Evolutionary conservation across 192 early-diverging fungal genomes (phyloP), one percentile per base, ranked within the genome.

Genomic region (Piromyces finnis): DNA sequence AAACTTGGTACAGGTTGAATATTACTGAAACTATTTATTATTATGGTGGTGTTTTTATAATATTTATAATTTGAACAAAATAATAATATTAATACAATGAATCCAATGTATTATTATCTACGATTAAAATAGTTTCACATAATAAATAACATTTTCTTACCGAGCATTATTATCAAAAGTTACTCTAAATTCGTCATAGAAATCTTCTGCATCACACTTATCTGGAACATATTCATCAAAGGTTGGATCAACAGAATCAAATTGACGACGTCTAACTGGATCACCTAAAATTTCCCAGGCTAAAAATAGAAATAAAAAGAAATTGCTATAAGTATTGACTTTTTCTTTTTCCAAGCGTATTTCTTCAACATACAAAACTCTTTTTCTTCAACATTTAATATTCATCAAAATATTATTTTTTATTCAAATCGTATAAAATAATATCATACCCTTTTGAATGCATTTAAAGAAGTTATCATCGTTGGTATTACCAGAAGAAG

Each of bases 391-490:
- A n/a, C n/a, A n/a, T n/a, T 14, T 37, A 14, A 37, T 37, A 14
- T 14, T 37, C n/a, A n/a, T n/a, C n/a, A n/a, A n/a, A n/a, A n/a
- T n/a, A n/a, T n/a, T n/a, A n/a, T n/a, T n/a, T n/a, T n/a, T n/a
- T 37, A 32, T 32, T 9, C 3, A 32, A 6, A 32, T 32, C 3
- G 3, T 6, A 32, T 32, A 32, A 32, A 32, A 32, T 32, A 32
- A 32, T 32, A 32, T 32, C 30, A 3, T 51, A 84, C 84, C 86
- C 83, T 90, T 91, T 84, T 97, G 95, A 80, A 98, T 94, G 86
- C 98, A 99, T 90, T 99, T 99, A 93, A 99, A 99, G 88, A 98
- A 98, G 26, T 91, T 87, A 87, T 99, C 98, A 83, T 96, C 94
- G 87, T 93, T 93, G 30, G 87, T 84, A 77, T 87, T 85, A 35